These are phyloP conservation scores for Aristolochia californica DNA, from an alignment of 164 flowering plant species.

Conservation along the genomic window DNA sequence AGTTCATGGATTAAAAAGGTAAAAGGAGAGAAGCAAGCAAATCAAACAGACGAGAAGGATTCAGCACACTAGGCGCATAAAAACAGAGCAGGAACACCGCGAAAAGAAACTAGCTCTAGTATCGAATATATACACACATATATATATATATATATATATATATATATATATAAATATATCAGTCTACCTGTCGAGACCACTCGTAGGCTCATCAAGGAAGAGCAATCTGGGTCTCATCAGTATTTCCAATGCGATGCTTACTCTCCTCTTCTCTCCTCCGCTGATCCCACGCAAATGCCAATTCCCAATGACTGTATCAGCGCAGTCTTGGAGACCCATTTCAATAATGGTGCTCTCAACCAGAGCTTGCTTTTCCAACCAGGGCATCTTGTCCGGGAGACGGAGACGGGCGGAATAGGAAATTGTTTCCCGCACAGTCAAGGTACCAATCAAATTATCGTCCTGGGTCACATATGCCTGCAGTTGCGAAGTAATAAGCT, in stretches of 20 bases:
- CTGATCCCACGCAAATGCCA: slow-evolving; percentile 94
- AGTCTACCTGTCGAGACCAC: slow-evolving; percentile 81
- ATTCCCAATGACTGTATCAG: slow-evolving; percentile 81
- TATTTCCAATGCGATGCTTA: slow-evolving; percentile 90
- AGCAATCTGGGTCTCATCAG: slow-evolving; percentile 85
- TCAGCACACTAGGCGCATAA: no score
- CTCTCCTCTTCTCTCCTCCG: slow-evolving; percentile 89
- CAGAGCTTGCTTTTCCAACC: slow-evolving; percentile 64
- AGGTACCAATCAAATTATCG: slow-evolving; percentile 76
- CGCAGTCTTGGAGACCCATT: slow-evolving; percentile 94
- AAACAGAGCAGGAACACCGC: no score
- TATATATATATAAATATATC: not conserved
- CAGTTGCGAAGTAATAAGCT: not conserved
- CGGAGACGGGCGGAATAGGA: slow-evolving; percentile 76
- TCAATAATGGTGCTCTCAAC: slow-evolving; percentile 77
- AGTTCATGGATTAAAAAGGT: no score
- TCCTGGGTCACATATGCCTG: slow-evolving; percentile 98
- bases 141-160: no score
- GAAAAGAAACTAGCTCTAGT: no score
- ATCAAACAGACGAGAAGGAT: not conserved
- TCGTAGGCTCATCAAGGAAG: slow-evolving; percentile 94
- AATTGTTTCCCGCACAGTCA: slow-evolving; percentile 84
- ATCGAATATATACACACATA: no score
- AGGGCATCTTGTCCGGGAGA: slow-evolving; percentile 68
- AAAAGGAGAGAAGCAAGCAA: not conserved